These are phyloP conservation scores for Lentinus tigrinus DNA, from an alignment of 768 basidiomycete species.

Conservation along the genomic window DNA sequence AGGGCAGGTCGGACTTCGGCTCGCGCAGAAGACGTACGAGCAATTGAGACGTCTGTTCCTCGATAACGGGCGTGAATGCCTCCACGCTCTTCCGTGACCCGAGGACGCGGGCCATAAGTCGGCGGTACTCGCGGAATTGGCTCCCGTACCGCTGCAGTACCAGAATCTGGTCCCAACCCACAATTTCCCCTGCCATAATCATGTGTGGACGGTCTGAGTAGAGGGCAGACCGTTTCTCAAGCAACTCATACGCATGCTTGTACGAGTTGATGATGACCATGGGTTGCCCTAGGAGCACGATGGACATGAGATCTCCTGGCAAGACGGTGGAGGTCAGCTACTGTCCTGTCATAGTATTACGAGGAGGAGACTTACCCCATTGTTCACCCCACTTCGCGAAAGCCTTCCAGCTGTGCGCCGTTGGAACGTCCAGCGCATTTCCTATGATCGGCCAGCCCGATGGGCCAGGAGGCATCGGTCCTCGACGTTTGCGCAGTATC, in stretches of 20 bases:
- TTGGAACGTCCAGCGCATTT: slow-evolving; percentile 26
- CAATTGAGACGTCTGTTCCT: slow-evolving; percentile 42
- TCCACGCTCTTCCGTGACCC: slow-evolving; percentile 40
- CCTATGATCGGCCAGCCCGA: slow-evolving; percentile 25
- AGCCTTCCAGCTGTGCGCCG: slow-evolving; percentile 20
- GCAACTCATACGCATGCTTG: slow-evolving; percentile 25
- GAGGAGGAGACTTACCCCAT: slow-evolving; percentile 24
- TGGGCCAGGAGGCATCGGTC: slow-evolving; percentile 30
- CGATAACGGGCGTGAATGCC: slow-evolving; percentile 35
- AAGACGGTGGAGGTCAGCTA: no score
- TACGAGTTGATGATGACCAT: slow-evolving; percentile 29
- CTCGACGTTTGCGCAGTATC: neutral
- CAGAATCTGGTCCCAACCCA: slow-evolving; percentile 31
- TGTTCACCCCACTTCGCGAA: slow-evolving; percentile 26
- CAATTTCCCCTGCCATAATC: slow-evolving; percentile 20
- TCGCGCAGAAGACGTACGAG: slow-evolving; percentile 40
- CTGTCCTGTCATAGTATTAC: no score
- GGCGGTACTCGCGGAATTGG: slow-evolving; percentile 42
- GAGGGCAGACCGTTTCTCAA: slow-evolving; percentile 24
- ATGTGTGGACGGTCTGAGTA: slow-evolving; percentile 27
- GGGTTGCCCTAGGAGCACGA: slow-evolving; percentile 26
- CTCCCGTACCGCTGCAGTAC: slow-evolving; percentile 40
- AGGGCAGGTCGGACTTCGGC: slow-evolving; percentile 33
- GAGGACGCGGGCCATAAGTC: slow-evolving; percentile 40
- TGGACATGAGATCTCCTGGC: slow-evolving; percentile 27